These are phyloP conservation scores for Coemansia sp. DNA, from an alignment of 192 early-diverging fungal species.

Conservation along the genomic window DNA sequence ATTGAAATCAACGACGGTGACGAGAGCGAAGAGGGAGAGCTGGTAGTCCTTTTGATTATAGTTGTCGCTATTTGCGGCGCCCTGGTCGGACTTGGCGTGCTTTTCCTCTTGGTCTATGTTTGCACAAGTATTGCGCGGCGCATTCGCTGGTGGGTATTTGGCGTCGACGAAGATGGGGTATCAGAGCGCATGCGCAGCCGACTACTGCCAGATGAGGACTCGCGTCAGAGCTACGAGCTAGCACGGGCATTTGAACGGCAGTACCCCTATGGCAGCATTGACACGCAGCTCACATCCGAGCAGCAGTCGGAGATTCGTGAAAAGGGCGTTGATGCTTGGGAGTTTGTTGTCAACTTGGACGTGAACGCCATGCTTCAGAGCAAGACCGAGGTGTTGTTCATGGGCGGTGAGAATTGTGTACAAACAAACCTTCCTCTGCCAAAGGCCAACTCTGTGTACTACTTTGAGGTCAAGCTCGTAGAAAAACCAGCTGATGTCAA, in stretches of 20 bases:
- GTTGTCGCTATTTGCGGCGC: conserved; percentile 35
- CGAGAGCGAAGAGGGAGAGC: conserved; percentile 30
- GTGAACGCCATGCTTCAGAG: conserved; percentile 64
- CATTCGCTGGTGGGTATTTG: conserved; percentile 26
- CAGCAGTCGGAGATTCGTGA: conserved; percentile 77
- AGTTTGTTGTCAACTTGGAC: conserved; percentile 72
- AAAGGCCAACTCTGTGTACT: conserved; percentile 77
- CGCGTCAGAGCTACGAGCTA: conserved; percentile 56
- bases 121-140: conserved; percentile 19
- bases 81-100: conserved; percentile 35
- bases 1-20: neutral
- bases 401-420: conserved; percentile 68
- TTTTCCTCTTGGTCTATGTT: conserved; percentile 26
- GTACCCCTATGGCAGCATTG: conserved; percentile 71
- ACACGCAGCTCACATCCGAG: conserved; percentile 72
- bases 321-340: conserved; percentile 81
- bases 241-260: conserved; percentile 66
- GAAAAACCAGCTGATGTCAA: conserved; percentile 69
- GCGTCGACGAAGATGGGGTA: conserved; percentile 46
- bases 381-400: conserved; percentile 75
- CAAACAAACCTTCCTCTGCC: conserved; percentile 81
- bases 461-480: conserved; percentile 80
- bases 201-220: conserved; percentile 53
- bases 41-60: conserved; percentile 40
- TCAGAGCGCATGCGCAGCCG: conserved; percentile 46